phyloP scores from a whole-genome alignment of 1,139 yeast species.

The Debaryomyces singareniensis region DNA sequence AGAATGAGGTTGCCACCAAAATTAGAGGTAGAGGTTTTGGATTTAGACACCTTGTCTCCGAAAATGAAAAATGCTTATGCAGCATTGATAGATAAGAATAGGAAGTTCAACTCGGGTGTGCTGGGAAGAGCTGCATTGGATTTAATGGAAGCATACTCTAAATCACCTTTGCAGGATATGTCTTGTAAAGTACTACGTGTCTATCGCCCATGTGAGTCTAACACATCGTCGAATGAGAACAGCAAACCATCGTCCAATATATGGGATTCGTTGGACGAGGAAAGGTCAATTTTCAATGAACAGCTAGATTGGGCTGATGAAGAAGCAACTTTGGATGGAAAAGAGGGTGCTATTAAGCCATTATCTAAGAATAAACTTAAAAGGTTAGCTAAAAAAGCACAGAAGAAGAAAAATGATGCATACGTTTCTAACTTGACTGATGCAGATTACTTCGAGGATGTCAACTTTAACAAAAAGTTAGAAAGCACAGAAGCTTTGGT shows the following conservation, averaged over 20 bases:
- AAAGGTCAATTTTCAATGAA: conserved; percentile 16
- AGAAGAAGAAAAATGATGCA: conserved; percentile 14
- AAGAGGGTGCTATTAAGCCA: conserved; percentile 9
- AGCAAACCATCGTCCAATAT: conserved; percentile 9
- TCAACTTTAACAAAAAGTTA: conserved; percentile 24
- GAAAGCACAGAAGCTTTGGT: conserved; percentile 38
- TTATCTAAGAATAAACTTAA: conserved; percentile 33
- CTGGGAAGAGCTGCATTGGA: conserved; percentile 32
- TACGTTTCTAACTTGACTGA: conserved; percentile 4
- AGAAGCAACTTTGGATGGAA: conserved; percentile 7
- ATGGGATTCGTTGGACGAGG: conserved; percentile 30
- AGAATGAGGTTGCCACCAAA: conserved; percentile 9
- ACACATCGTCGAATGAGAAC: conserved; percentile 5
- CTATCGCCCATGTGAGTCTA: conserved; percentile 9
- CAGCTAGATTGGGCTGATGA: conserved; percentile 8
- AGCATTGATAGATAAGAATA: conserved; percentile 26
- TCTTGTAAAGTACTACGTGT: conserved; percentile 31
- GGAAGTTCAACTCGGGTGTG: conserved; percentile 25
- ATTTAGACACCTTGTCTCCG: conserved; percentile 18
- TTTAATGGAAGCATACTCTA: conserved; percentile 29
- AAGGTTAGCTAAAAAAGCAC: conserved; percentile 23
- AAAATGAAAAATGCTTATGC: conserved; percentile 32
- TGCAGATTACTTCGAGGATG: conserved; percentile 3
- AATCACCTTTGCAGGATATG: conserved; percentile 23
- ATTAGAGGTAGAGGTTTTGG: conserved; percentile 27